Evolutionary conservation across 768 basidiomycete genomes (phyloP), one percentile per base, ranked within the genome.

Genomic region (Rhizopogon salebrosus): DNA sequence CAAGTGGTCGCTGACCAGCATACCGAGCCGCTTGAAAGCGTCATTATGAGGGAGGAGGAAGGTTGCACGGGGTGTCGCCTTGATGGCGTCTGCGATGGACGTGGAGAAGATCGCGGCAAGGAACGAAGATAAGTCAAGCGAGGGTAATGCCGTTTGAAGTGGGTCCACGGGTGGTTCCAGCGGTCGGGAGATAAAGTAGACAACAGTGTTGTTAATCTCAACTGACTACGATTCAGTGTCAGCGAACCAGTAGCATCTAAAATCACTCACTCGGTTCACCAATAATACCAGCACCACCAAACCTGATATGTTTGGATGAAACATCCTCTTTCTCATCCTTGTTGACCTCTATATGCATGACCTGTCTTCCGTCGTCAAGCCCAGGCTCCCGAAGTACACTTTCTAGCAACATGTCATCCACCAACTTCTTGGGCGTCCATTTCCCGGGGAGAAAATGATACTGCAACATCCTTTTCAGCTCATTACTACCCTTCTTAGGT

Each of bases 361-460:
- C 88, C 66, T 93, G 91, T 52, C 73, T 74, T n/a, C 77, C 80
- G 3, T 82, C 79, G 58, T 74, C 80, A 40, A 94, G 68, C 23
- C 92, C 92, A 18, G 71, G 71, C 58, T 92, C 90, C 51, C 75
- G 73, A 24, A 97, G 72, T 50, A 84, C 85, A 0, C 92, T 97
- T 60, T 89, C 83, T 37, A 98, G 68, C 14, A 98, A 71, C 75
- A 85, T 79, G 4, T 84, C 85, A 57, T 91, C 75, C 36, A 75
- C 72, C 31, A 98, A 75, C 57, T 92, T 87, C 49, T 79, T 75
- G 3, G 81, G 78, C 0, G 76, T 75, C 81, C 89, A 87, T 53
- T 78, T 79, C 8, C 92, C 92, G 1, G 92, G 89, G 40, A 98
- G 72, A 66, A 99, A 93, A 69, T 99, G 97, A 64, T 98, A 98